Evolutionary conservation across 139 green algal species (phyloP).

Genomic region (Closterium sp.): DNA sequence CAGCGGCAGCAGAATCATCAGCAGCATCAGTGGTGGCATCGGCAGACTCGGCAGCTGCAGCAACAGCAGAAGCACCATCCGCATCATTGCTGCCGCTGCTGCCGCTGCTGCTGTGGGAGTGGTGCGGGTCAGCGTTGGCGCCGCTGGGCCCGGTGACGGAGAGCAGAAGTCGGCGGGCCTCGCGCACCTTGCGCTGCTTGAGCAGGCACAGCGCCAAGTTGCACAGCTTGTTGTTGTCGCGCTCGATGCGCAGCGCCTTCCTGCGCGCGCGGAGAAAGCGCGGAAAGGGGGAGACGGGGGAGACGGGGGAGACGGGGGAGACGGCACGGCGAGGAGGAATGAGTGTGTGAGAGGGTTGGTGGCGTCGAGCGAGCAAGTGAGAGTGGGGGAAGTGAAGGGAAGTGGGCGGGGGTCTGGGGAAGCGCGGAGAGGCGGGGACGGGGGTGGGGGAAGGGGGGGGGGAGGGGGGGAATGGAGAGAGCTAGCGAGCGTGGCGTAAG

Average conservation of each 20-base stretch:
- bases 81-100: not conserved
- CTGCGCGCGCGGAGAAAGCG: constrained; percentile 31
- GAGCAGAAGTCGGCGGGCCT: constrained; percentile 23
- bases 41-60: not conserved
- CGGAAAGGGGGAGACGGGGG: too few relatives aligned
- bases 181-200: constrained; percentile 31
- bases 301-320: too few relatives aligned
- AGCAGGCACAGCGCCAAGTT: constrained; percentile 46
- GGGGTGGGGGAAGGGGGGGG: too few relatives aligned
- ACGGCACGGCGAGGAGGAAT: too few relatives aligned
- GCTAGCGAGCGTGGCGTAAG: too few relatives aligned
- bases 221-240: constrained; percentile 50
- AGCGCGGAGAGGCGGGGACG: too few relatives aligned
- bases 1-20: not conserved
- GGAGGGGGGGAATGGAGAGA: too few relatives aligned
- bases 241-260: constrained; percentile 38
- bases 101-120: not conserved
- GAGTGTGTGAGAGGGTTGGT: too few relatives aligned
- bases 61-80: not conserved
- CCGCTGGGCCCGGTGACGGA: constrained; percentile 13
- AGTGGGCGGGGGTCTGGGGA: too few relatives aligned
- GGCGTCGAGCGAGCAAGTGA: too few relatives aligned
- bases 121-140: not conserved
- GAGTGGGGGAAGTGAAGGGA: too few relatives aligned
- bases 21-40: not conserved